A percentile compares a stretch with the other conserved stretches of the same genome.
phyloP scores from a whole-genome alignment of 768 basidiomycete genomes.

The Leccinum longicurvipes region DNA sequence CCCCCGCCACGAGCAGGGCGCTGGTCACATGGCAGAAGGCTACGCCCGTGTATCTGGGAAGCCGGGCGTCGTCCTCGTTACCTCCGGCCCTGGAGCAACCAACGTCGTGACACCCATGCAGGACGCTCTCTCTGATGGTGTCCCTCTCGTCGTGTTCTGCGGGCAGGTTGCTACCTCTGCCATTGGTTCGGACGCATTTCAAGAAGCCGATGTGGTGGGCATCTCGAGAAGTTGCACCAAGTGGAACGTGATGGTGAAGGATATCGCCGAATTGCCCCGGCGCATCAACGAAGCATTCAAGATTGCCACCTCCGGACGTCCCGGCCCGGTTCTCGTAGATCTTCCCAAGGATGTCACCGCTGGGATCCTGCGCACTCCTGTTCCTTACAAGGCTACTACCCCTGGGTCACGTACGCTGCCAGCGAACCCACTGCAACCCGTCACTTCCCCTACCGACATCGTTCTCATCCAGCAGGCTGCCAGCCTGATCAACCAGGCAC shows the following conservation, averaged over 20 bases:
- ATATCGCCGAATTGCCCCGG: constrained; percentile 89
- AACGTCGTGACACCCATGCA: constrained; percentile 99
- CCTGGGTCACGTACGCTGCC: constrained; percentile 80
- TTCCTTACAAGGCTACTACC: constrained; percentile 83
- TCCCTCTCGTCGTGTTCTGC: constrained; percentile 91
- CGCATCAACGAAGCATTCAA: constrained; percentile 99
- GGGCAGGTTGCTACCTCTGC: constrained; percentile 99
- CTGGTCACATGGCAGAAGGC: constrained; percentile 98
- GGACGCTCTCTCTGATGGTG: constrained; percentile 91
- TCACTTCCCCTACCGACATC: constrained; percentile 58
- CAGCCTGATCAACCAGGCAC: constrained; percentile 84
- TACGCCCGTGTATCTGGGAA: constrained; percentile 97
- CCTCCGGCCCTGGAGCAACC: constrained; percentile 96
- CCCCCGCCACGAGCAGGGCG: constrained; percentile 96
- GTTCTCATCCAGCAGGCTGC: constrained; percentile 80
- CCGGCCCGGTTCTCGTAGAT: constrained; percentile 97
- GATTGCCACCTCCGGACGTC: constrained; percentile 94
- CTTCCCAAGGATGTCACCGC: constrained; percentile 99
- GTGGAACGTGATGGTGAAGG: constrained; percentile 99
- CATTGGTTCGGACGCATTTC: constrained; percentile 98
- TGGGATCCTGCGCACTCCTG: constrained; percentile 77
- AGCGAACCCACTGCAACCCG: constrained; percentile 61
- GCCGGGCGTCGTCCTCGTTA: constrained; percentile 96
- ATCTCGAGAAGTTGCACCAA: constrained; percentile 98
- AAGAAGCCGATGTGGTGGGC: constrained; percentile 95